Percentiles rank a stretch among this genome's conserved stretches.
Conservation (phyloP, 2,329 filamentous ascomycete species). For the Scopulariopsis brevicaulis region DNA sequence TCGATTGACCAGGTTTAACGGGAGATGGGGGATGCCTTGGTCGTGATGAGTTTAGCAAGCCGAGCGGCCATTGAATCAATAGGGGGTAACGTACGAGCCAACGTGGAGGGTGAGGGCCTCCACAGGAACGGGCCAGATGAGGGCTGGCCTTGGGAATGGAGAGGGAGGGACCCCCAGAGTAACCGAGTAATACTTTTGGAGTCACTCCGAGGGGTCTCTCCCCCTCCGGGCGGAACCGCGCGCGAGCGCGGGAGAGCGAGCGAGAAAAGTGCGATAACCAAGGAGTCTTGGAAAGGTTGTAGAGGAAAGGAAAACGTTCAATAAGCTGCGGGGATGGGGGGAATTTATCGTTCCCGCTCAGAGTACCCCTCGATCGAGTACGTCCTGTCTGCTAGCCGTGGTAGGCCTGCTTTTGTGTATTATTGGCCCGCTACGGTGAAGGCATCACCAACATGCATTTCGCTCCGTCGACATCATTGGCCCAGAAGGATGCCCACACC, state of each 20-base stretch:
- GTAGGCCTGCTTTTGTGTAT: neutral
- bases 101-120: neutral
- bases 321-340: neutral
- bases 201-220: too few relatives aligned
- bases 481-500: neutral
- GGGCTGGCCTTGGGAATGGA: too few relatives aligned
- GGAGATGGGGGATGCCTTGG: neutral
- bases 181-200: too few relatives aligned
- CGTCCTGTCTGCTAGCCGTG: neutral
- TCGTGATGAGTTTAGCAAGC: neutral
- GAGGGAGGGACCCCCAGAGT: too few relatives aligned
- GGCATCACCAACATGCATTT: constrained; percentile 1
- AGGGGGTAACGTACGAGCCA: neutral
- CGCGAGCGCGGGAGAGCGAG: too few relatives aligned
- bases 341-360: neutral
- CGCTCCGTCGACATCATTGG: neutral
- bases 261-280: neutral
- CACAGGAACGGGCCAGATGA: neutral
- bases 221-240: too few relatives aligned
- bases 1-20: neutral
- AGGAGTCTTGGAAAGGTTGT: neutral
- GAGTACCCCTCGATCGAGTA: neutral
- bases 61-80: neutral
- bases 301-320: neutral
- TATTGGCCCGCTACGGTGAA: neutral